Conservation (phyloP, 2,329 filamentous ascomycete genomes). For the Ophiosphaerella herpotricha region DNA sequence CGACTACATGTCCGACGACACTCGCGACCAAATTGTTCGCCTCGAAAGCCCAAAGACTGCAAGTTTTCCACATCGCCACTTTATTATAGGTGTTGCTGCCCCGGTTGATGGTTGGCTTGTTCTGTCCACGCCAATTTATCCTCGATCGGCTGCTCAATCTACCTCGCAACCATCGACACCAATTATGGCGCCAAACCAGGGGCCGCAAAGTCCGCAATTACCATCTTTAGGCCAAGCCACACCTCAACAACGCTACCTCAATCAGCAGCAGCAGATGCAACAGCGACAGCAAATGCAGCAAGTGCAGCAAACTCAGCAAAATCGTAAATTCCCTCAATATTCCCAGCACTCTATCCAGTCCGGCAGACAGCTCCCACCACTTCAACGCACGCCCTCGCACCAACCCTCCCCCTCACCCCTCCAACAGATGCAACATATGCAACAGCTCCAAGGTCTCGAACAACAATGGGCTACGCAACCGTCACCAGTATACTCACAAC, state of each 20-base stretch:
- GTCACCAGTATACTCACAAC: conserved; percentile 33
- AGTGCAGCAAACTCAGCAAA: conserved; percentile 30
- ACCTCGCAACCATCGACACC: conserved; percentile 24
- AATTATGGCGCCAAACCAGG: conserved; percentile 15
- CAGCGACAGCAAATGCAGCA: conserved; percentile 28
- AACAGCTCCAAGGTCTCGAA: conserved; percentile 36
- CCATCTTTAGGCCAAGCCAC: conserved; percentile 14
- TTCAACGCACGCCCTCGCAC: conserved; percentile 33
- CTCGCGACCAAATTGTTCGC: conserved; percentile 40
- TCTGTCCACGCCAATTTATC: conserved; percentile 39
- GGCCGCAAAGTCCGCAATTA: conserved; percentile 27
- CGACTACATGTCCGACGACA: conserved; percentile 48
- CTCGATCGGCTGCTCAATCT: conserved; percentile 16
- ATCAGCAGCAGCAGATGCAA: conserved; percentile 24
- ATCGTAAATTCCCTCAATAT: conserved; percentile 32
- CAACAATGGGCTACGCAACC: conserved; percentile 35
- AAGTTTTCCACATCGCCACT: conserved; percentile 45
- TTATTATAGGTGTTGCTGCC: conserved; percentile 45
- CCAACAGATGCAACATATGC: conserved; percentile 35
- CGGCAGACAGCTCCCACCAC: conserved; percentile 34
- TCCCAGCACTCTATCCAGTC: conserved; percentile 29
- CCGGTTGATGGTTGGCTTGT: conserved; percentile 50
- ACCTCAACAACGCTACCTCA: conserved; percentile 33
- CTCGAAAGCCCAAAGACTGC: conserved; percentile 26
- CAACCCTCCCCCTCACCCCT: conserved; percentile 21